Evolutionary conservation across 2,329 filamentous ascomycete species (phyloP).

Genomic region (Polychaeton citri): DNA sequence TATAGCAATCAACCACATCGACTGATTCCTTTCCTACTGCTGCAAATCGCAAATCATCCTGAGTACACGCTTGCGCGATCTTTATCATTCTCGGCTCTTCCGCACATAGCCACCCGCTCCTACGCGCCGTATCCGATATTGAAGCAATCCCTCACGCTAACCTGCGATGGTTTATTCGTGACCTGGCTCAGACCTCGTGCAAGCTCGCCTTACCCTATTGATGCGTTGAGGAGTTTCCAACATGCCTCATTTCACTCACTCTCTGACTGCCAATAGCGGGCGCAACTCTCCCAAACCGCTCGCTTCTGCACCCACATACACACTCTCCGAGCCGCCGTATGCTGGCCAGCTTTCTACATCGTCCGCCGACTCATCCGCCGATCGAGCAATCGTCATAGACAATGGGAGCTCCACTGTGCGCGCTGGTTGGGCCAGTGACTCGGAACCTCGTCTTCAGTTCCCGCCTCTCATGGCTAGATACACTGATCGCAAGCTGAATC

Average conservation of each 20-base stretch:
- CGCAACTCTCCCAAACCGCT: constrained; percentile 36
- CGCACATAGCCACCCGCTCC: no score
- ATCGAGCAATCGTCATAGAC: constrained; percentile 85
- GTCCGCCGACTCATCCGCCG: constrained; percentile 32
- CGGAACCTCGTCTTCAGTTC: constrained; percentile 62
- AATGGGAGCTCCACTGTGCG: constrained; percentile 87
- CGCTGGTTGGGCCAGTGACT: constrained; percentile 91
- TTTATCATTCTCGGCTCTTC: no score
- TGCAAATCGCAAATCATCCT: no score
- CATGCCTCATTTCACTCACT: constrained; percentile 24
- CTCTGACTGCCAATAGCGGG: constrained; percentile 12
- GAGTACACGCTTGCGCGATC: no score
- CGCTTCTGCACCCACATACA: constrained; percentile 31
- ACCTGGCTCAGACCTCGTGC: no score
- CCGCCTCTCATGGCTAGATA: constrained; percentile 92
- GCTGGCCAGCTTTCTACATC: constrained; percentile 44
- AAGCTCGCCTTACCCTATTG: no score
- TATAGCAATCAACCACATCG: no score
- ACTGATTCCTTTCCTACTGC: no score
- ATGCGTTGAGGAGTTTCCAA: no score
- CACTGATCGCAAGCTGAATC: constrained; percentile 82
- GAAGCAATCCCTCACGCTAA: no score
- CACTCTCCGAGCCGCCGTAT: constrained; percentile 46
- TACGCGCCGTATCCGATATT: no score
- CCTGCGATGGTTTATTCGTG: no score